Evolutionary conservation across 352 stramenopile genomes (phyloP), one percentile per base, ranked within the genome.

Genomic region (Pythium brachiatum): DNA sequence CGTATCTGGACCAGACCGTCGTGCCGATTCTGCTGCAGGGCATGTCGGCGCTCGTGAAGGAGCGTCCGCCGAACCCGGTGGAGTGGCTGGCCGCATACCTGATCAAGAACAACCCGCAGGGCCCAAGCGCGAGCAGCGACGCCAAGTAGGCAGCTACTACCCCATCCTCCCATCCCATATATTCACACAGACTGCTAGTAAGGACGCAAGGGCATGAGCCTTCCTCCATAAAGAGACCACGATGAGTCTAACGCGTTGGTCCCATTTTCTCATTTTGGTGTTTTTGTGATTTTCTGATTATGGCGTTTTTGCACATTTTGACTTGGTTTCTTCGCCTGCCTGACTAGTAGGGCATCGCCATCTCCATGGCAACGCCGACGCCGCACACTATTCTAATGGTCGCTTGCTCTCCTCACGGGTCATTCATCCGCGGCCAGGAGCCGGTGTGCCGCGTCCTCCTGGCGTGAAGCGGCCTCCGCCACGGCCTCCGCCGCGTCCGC

Each of bases 1-100:
- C 96, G 31, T 99, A 99, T 70, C 75, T 99, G 63, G 97, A 99
- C 80, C 95, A 99, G 72, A 99, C 96, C 0, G 97, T 99, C 20
- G 96, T 99, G 75, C 97, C 97, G n/a, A 98, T 99, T 75, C 72
- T 99, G 52, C 78, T 99, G 46, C 95, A 99, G 69, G 97, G 97
- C 58, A 99, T 99, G 97, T 98, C 92, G 32, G 91, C 97, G 60
- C 81, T 99, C 26, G 97, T 99, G 50, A 99, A 99, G 74, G 96
- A 99, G 81, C 93, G 97, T 61, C 96, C 96, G 34, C 65, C 88
- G 5, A 99, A 99, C 77, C 97, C 97, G 34, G 92, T 99, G 52
- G 95, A 99, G 78, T 99, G 92, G 88, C 82, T 99, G 62, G 97
- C 95, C 8, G 77, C 77, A 36, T 99, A 99, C 73, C 83, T 99